Evolutionary conservation across 2,329 filamentous ascomycete species (phyloP).

Genomic region (Fusarium illudens): DNA sequence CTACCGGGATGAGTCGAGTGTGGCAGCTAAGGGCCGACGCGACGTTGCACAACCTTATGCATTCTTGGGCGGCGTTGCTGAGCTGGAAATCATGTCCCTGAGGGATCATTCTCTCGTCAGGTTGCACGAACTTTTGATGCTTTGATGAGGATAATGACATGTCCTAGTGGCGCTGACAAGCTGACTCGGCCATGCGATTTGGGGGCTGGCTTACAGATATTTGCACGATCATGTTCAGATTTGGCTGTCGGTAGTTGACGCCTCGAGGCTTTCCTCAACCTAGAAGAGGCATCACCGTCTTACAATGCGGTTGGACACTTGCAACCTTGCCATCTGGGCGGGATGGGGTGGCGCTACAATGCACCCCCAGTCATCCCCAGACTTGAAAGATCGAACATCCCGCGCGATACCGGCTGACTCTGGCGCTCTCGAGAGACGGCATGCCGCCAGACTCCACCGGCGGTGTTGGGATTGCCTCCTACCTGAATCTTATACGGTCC

Average conservation of each 20-base stretch:
- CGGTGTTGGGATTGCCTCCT: constrained; percentile 6
- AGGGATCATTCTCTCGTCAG: constrained; percentile 13
- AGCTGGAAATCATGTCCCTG: not conserved
- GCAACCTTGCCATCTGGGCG: constrained; percentile 10
- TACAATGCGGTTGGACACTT: constrained; percentile 15
- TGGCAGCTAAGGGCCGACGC: constrained; percentile 17
- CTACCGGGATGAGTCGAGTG: constrained; percentile 1
- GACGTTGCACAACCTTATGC: constrained; percentile 24
- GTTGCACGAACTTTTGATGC: constrained; percentile 11
- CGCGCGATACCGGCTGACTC: constrained; percentile 5
- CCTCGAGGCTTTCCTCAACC: not conserved
- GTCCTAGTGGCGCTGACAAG: constrained; percentile 19
- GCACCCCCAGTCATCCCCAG: not conserved
- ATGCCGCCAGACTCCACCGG: constrained; percentile 7
- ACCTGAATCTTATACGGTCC: constrained; percentile 18
- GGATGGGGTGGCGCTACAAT: not conserved
- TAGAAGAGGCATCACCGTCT: constrained; percentile 8
- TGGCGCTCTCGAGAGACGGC: not conserved
- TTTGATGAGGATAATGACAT: constrained; percentile 7
- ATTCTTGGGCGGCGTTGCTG: constrained; percentile 9
- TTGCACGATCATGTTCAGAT: constrained; percentile 1
- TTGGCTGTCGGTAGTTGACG: constrained; percentile 8
- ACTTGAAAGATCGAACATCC: constrained; percentile 10
- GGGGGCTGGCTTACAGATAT: constrained; percentile 5
- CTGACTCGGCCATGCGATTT: constrained; percentile 8